A percentile compares a stretch with the other conserved stretches of the same genome.
Conservation (phyloP, 2,329 filamentous ascomycete genomes). For the Ceratocystis variospora region DNA sequence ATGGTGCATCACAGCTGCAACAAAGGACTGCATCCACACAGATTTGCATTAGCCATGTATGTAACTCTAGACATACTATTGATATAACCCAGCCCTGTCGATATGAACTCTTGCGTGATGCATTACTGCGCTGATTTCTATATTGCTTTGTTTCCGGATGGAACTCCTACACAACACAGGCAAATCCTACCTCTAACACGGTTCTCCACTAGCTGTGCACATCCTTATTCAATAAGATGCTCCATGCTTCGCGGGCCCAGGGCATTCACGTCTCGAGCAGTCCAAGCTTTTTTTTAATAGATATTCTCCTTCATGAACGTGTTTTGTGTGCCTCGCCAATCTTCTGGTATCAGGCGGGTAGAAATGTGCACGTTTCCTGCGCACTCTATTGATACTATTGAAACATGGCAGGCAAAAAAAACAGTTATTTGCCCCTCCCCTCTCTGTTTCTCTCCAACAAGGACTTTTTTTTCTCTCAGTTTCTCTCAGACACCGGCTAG, state of each 20-base stretch:
- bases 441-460: neutral
- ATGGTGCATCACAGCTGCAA: neutral
- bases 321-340: neutral
- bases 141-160: neutral
- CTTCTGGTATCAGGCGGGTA: neutral
- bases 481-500: neutral
- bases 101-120: neutral
- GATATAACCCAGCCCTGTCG: neutral
- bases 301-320: neutral
- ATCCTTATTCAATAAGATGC: neutral
- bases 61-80: neutral
- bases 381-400: neutral
- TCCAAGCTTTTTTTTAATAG: neutral
- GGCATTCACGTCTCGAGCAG: neutral
- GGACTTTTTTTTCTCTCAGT: neutral
- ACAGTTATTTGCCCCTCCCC: neutral
- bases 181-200: neutral
- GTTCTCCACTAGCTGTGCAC: neutral
- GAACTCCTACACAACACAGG: neutral
- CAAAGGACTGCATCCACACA: neutral
- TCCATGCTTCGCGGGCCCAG: neutral
- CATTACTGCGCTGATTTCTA: neutral
- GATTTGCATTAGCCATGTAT: neutral
- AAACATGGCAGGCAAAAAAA: neutral
- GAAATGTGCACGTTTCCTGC: neutral